Evolutionary conservation across 345 rosid species (phyloP), one percentile per base, ranked within the genome.

Genomic region (Clarkia xantiana): DNA sequence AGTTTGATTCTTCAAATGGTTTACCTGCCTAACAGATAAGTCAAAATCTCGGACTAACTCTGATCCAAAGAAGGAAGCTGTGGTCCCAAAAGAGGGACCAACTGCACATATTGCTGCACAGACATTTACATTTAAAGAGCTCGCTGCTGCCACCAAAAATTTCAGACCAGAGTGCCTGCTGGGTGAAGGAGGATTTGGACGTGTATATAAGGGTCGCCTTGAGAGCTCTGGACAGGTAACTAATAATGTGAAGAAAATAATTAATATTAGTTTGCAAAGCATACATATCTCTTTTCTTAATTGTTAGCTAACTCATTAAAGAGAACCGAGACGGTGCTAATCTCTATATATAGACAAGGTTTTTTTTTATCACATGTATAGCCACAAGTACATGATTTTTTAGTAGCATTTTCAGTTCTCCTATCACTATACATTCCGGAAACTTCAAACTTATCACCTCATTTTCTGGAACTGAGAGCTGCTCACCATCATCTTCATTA

Each of bases 131-230:
- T 91, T 86, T 59, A 61, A 77, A 45, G 98, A 91, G 71, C 82
- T 91, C 67, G 98, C 94, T 38, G 68, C 77, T 34, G 93, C 94
- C 14, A 86, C 96, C 45, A 86, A 84, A 54, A 73, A 75, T 60
- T 91, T 91, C 49, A 64, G 82, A 62, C 85, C 67, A 17, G 96
- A 91, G 70, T 77, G 81, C 56, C 73, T 79, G 25, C 51, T 91
- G 53, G 98, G 96, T 49, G 98, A 91, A 81, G 96, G 96, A 36
- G 98, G 98, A 8, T 86, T 86, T 47, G 98, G 98, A 42, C 94
- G 71, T 62, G 98, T 91, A 47, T 86, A 90, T 70, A 81, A 83
- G 64, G 98, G 96, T 36, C 86, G 70, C 20, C 68, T 90, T 64
- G 98, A 86, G 75, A 81, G 75, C 67, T 76, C 85, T 29, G 98